Evolutionary conservation across 23 red algal species (phyloP).

Genomic region (Gracilaria gracilis): DNA sequence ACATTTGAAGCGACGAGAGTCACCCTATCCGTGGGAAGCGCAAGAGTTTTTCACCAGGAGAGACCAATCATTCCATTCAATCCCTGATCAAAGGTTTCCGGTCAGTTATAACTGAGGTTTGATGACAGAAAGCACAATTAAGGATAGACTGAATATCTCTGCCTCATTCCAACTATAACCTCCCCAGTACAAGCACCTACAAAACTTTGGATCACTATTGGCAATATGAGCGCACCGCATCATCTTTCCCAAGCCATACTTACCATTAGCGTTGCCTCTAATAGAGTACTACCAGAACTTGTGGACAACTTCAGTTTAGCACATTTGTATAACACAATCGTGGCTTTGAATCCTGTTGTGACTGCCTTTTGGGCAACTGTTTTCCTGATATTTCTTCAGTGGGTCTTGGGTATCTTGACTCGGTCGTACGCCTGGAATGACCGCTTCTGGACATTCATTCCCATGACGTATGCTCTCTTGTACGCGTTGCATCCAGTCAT

Average conservation of each 20-base stretch:
- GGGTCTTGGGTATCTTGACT: conserved; percentile 36
- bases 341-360: conserved; percentile 51
- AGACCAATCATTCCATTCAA: no score
- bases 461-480: conserved; percentile 9
- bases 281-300: conserved; percentile 7
- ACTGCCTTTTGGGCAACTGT: conserved; percentile 53
- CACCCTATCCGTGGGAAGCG: no score
- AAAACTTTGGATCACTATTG: background rate
- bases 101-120: no score
- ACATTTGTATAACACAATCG: conserved; percentile 7
- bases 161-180: no score
- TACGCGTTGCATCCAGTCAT: conserved; percentile 44
- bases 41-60: no score
- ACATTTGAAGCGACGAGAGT: no score
- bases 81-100: no score
- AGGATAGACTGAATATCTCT: no score
- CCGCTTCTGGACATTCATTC: conserved; percentile 62
- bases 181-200: background rate
- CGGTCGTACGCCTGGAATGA: conserved; percentile 67
- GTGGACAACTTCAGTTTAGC: background rate
- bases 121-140: no score
- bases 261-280: conserved; percentile 16
- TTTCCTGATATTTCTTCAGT: conserved; percentile 57
- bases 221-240: background rate
- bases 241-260: conserved; percentile 5